Percentiles rank a stretch among this genome's conserved stretches.
Evolutionary conservation across 164 flowering plant species (phyloP).

Genomic region (Saururus chinensis): DNA sequence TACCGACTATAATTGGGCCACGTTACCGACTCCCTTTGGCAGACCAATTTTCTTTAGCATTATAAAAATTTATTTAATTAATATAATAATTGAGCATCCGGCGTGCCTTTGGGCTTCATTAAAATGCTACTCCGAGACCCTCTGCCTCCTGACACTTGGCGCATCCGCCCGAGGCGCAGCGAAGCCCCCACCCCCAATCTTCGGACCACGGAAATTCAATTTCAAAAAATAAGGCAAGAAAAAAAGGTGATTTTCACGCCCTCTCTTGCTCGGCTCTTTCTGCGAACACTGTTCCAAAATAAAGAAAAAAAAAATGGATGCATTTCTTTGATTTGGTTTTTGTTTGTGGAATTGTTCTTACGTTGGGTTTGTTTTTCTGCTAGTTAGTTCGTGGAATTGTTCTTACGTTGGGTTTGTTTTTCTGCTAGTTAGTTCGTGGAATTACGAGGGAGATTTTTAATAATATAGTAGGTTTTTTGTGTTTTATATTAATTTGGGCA

Average conservation of each 20-base stretch:
- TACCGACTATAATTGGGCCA: not conserved
- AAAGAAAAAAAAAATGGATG: not conserved
- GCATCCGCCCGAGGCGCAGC: not conserved
- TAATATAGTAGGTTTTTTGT: not conserved
- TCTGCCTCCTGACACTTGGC: slow-evolving; percentile 1
- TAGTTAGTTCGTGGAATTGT: not conserved
- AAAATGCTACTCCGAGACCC: no score
- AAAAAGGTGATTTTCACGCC: not conserved
- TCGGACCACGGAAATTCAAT: not conserved
- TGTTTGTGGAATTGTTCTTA: not conserved
- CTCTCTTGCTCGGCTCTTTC: not conserved
- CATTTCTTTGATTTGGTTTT: not conserved
- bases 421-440: not conserved
- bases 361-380: not conserved
- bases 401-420: not conserved
- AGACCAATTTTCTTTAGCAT: no score
- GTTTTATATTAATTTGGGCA: not conserved
- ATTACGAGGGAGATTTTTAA: not conserved
- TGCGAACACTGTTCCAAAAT: not conserved
- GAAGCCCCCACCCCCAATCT: no score
- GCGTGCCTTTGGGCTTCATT: not conserved
- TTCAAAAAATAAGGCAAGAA: not conserved
- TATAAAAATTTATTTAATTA: no score
- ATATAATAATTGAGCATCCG: no score
- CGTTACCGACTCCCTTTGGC: not conserved